Base-by-base conservation (phyloP, 768 basidiomycete genomes). In the Mrakia blollopis region DNA sequence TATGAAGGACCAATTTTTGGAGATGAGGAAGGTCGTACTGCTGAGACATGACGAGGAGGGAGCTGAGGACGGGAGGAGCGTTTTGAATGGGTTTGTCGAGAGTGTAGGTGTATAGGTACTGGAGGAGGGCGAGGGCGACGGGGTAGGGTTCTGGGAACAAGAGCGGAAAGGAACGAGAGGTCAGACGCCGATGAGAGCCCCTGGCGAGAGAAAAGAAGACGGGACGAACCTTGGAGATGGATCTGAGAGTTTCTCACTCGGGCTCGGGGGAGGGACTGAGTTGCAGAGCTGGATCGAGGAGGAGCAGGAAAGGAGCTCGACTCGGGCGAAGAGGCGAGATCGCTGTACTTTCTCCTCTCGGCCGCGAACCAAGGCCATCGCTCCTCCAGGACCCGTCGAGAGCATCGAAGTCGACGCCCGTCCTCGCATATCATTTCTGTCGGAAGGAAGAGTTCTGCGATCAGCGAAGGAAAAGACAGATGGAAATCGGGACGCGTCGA, bases 281-380 rank as follows among this genome's bases (percentile, higher is more conserved):
- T 39, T 23, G 65, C 21, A 25, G 23, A 25, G 28, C 73, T 57
- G 28, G 41, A 30, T 9, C 62, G 73, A 50, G 47, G 13, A 62
- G 28, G 47, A 37, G 30, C 35, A 7, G 60, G 37, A 25, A 37
- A 37, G 57, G n/a, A 62, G 62, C 35, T 67, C 62, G 63, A 52
- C 35, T 30, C 30, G 10, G 41, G 9, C 30, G 63, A 32, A 1
- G 61, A 30, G 1, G 73, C 73, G 32, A 63, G 61, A 21, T 37
- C 62, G 39, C 6, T 67, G 35, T 65, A 74, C 80, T 54, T 44
- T 35, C 77, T 67, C 25, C 30, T 50, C 35, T 61, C 90, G 72
- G 89, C 88, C 79, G 88, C 88, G 87, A 99, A 94, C 96, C 96
- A 99, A 1, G 91, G 89, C 96, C 96, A 99, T 47, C 95, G 88